phyloP scores from a whole-genome alignment of 768 basidiomycete species.

The Neoboletus magnificus region DNA sequence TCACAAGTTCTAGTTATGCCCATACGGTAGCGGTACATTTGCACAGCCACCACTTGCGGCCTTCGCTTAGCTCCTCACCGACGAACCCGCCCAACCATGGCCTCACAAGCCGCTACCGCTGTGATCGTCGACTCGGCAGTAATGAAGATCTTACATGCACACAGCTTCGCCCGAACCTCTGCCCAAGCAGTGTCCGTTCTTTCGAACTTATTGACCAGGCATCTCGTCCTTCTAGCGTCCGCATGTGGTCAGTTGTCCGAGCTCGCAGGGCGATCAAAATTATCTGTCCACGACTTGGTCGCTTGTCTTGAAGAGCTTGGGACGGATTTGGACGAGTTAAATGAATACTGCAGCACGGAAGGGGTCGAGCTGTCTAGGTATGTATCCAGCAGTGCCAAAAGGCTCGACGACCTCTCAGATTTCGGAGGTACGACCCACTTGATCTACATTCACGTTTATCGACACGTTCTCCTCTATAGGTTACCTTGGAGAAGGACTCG shows the following conservation, averaged over 20 bases:
- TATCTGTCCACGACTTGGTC: conserved; percentile 59
- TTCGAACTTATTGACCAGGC: conserved; percentile 74
- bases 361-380: conserved; percentile 68
- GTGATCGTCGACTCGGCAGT: conserved; percentile 66
- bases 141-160: conserved; percentile 70
- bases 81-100: conserved; percentile 10
- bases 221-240: conserved; percentile 60
- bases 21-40: no score
- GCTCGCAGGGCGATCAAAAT: conserved; percentile 62
- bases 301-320: conserved; percentile 75
- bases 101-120: conserved; percentile 44
- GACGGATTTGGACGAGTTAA: conserved; percentile 64
- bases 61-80: background rate
- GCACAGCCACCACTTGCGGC: conserved; percentile 3
- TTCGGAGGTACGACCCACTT: conserved; percentile 56
- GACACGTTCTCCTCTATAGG: conserved; percentile 42
- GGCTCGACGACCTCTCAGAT: conserved; percentile 71
- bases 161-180: conserved; percentile 75
- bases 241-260: conserved; percentile 73
- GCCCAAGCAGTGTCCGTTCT: conserved; percentile 66
- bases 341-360: conserved; percentile 62
- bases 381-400: conserved; percentile 56
- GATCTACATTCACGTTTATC: background rate
- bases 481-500: conserved; percentile 56
- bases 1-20: no score